Conservation (phyloP, 495 filamentous ascomycete genomes). For the Penicillium paradoxum region DNA sequence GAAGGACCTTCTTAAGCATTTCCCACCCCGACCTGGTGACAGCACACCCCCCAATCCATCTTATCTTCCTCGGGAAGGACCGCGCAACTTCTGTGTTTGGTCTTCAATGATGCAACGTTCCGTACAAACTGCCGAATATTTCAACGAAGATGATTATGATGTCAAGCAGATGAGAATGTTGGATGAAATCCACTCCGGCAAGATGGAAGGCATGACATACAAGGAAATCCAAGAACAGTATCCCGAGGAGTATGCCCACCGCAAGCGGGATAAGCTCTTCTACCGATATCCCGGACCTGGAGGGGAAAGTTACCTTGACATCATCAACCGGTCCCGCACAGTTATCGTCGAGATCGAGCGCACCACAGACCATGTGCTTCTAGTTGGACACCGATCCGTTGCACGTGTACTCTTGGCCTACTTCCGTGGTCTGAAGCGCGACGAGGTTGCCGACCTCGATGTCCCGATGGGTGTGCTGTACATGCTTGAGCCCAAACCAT, state of each 20-base stretch:
- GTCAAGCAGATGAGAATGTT: slow-evolving; percentile 98
- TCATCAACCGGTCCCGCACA: slow-evolving; percentile 90
- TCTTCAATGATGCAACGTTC: slow-evolving; percentile 91
- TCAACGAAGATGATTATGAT: slow-evolving; percentile 96
- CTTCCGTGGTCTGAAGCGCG: slow-evolving; percentile 83
- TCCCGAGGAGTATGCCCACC: slow-evolving; percentile 70
- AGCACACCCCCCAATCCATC: slow-evolving; percentile 93
- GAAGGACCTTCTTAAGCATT: slow-evolving; percentile 61
- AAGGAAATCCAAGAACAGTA: slow-evolving; percentile 72
- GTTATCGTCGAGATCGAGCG: slow-evolving; percentile 96
- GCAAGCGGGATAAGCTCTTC: slow-evolving; percentile 75
- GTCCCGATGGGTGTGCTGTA: slow-evolving; percentile 90
- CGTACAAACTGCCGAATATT: slow-evolving; percentile 76
- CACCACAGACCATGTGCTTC: slow-evolving; percentile 88
- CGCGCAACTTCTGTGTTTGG: slow-evolving; percentile 97
- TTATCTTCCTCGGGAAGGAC: slow-evolving; percentile 49
- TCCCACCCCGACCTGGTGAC: slow-evolving; percentile 83
- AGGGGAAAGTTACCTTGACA: slow-evolving; percentile 92
- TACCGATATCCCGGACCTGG: slow-evolving; percentile 95
- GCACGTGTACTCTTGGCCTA: slow-evolving; percentile 91
- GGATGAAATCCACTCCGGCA: slow-evolving; percentile 89
- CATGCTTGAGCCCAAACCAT: slow-evolving; percentile 93
- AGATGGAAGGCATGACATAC: slow-evolving; percentile 93
- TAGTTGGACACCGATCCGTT: slow-evolving; percentile 86
- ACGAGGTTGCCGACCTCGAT: slow-evolving; percentile 88